Evolutionary conservation across 257 asterid genomes (phyloP), one percentile per base, ranked within the genome.

Genomic region (Solanum chiquidenum): DNA sequence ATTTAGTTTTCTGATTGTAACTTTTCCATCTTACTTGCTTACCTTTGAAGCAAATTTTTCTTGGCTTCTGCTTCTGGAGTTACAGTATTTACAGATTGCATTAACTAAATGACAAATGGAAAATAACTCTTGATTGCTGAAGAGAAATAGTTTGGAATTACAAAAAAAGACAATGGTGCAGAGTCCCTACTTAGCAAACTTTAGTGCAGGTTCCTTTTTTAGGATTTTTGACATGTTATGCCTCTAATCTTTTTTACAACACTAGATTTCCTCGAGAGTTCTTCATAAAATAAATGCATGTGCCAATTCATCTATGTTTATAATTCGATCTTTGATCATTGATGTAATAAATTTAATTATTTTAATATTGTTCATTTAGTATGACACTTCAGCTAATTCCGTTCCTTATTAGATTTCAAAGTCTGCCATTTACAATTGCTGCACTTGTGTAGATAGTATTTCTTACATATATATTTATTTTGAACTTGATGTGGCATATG

Each of bases 1-100:
- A 58, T 27, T 79, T 69, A 62, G 68, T 86, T 89, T 88, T 80
- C 83, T 55, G 31, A 64, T 90, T 85, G 34, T 77, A 86, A 83
- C 68, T 46, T 80, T 80, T 80, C 42, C 42, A 31, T 20, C 69
- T 27, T 80, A 80, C 33, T 80, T 80, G 68, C 42, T 46, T 46
- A 9, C 68, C 38, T 80, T 18, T 29, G 85, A 80, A 46, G 40
- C 42, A 29, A 79, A 1, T 25, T 44, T 20, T 80, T 16, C 21
- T 46, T 25, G 85, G 42, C 68, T 79, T 80, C 85, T 44, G 29
- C 85, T 80, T 80, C 66, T 80, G 85, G 38, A 80, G 44, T 46
- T 80, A 5, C 42, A 16, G 16, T 9, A 80, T 49, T 29, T 29
- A 4, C 68, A 9, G 40, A 80, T 49, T 80, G 85, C 68, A 9